Evolutionary conservation across 1,284 basidiomycete species (phyloP).

Genomic region (Clitocybe nebularis): DNA sequence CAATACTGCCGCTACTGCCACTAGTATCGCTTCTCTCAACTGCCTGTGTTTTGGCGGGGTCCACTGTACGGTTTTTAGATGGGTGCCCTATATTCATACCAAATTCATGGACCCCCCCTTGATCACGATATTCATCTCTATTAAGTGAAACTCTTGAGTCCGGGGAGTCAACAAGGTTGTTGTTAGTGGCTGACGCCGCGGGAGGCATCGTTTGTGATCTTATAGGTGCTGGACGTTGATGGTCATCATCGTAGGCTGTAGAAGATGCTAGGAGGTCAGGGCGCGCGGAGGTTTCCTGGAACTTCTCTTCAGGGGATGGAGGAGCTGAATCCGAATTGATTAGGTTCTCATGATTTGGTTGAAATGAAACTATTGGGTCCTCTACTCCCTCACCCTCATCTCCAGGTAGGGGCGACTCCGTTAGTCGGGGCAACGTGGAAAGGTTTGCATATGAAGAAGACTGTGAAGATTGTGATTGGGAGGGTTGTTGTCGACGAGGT

Average conservation of each 20-base stretch:
- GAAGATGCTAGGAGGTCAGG: neutral
- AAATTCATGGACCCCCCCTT: conserved; percentile 34
- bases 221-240: conserved; percentile 14
- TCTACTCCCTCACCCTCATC: conserved; percentile 12
- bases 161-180: neutral
- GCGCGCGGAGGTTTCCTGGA: conserved; percentile 10
- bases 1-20: conserved; percentile 53
- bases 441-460: conserved; percentile 26
- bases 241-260: neutral
- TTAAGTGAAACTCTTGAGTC: neutral
- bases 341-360: neutral
- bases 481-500: conserved; percentile 30
- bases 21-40: conserved; percentile 47
- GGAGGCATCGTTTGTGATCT: conserved; percentile 15
- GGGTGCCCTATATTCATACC: conserved; percentile 15
- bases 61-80: conserved; percentile 7
- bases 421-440: conserved; percentile 19
- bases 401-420: conserved; percentile 30
- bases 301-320: conserved; percentile 18
- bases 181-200: neutral
- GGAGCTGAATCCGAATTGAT: conserved; percentile 3
- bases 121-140: conserved; percentile 25
- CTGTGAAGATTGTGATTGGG: conserved; percentile 26
- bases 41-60: conserved; percentile 14
- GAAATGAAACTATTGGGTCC: neutral